Evolutionary conservation across 305 asterid species (phyloP).

Genomic region (Solanum hybrid): DNA sequence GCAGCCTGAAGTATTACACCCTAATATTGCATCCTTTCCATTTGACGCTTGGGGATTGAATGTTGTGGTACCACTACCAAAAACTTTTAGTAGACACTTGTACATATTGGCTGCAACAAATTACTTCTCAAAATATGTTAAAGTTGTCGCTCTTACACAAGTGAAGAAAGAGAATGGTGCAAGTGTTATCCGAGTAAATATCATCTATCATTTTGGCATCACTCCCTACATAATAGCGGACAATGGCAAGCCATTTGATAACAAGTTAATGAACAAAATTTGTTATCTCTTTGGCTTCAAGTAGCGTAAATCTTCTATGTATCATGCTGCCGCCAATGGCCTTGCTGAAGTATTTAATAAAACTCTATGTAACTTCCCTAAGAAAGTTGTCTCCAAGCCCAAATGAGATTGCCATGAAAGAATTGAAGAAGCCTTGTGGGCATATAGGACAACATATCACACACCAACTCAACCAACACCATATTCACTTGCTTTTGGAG

Average conservation of each 20-base stretch:
- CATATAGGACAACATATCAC: too few species aligned
- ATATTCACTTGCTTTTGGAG: background rate
- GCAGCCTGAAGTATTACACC: too few species aligned
- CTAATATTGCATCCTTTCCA: too few species aligned
- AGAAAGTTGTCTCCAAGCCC: background rate
- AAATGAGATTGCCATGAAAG: background rate
- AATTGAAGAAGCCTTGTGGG: background rate
- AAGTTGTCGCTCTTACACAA: too few species aligned
- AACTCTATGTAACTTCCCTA: background rate
- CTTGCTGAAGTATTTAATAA: background rate
- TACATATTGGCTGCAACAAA: background rate
- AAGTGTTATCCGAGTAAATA: background rate
- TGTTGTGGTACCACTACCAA: background rate
- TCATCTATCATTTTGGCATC: background rate
- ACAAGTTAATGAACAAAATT: background rate
- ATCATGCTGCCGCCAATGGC: background rate
- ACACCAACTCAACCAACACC: background rate
- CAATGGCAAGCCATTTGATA: background rate
- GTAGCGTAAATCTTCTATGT: background rate
- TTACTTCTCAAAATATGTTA: background rate
- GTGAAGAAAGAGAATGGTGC: background rate
- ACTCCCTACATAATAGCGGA: background rate
- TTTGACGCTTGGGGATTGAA: too few species aligned
- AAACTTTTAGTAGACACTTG: background rate
- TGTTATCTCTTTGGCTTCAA: background rate